Evolutionary conservation across 805 yeast species (phyloP).

Genomic region (Torulaspora quercuum): DNA sequence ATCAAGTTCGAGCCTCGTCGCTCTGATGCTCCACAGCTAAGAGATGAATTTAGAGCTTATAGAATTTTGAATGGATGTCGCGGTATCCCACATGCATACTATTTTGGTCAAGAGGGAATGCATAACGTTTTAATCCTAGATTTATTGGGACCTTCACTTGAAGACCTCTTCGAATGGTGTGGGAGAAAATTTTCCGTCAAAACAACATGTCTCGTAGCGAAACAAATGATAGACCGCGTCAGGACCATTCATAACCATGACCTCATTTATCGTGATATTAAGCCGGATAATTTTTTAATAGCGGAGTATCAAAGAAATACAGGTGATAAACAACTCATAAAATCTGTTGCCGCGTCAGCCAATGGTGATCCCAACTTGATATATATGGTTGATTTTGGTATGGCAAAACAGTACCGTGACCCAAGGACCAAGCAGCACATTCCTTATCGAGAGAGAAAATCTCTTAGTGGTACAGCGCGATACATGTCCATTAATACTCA

Average conservation of each 20-base stretch:
- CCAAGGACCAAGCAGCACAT: slow-evolving; percentile 77
- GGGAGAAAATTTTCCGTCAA: slow-evolving; percentile 68
- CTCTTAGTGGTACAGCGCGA: slow-evolving; percentile 80
- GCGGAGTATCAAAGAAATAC: slow-evolving; percentile 31
- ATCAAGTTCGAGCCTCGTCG: slow-evolving; percentile 78
- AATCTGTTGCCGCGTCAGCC: slow-evolving; percentile 49
- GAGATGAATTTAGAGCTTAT: slow-evolving; percentile 78
- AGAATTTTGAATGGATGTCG: slow-evolving; percentile 62
- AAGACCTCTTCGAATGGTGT: slow-evolving; percentile 86
- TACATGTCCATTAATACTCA: slow-evolving; percentile 89
- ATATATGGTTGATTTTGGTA: slow-evolving; percentile 77
- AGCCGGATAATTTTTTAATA: slow-evolving; percentile 78
- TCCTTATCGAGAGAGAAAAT: slow-evolving; percentile 76
- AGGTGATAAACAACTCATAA: slow-evolving; percentile 19
- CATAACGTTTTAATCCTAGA: slow-evolving; percentile 76
- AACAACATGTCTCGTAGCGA: slow-evolving; percentile 70
- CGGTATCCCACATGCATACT: slow-evolving; percentile 81
- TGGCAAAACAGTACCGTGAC: slow-evolving; percentile 83
- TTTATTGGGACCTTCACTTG: slow-evolving; percentile 74
- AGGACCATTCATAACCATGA: slow-evolving; percentile 74
- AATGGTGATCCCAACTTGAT: slow-evolving; percentile 61
- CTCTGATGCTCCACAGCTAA: slow-evolving; percentile 77
- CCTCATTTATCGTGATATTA: slow-evolving; percentile 74
- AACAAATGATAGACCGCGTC: slow-evolving; percentile 71
- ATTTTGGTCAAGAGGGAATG: slow-evolving; percentile 81